Evolutionary conservation across 2,329 filamentous ascomycete genomes (phyloP).

Genomic region (Fusarium tuaranense): DNA sequence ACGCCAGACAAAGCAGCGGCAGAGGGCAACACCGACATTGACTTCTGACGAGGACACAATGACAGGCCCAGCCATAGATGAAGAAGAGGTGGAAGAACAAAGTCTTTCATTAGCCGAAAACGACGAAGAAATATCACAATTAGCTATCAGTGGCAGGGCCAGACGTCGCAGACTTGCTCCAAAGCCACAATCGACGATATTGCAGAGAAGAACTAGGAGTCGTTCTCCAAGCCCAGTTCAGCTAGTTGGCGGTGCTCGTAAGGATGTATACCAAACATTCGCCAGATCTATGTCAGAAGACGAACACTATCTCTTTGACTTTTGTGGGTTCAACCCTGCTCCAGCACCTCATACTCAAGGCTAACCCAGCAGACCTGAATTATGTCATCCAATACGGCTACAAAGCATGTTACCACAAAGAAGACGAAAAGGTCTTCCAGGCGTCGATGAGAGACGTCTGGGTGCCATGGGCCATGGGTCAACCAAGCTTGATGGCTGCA

Average conservation of each 20-base stretch:
- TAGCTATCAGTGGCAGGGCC: too few species aligned
- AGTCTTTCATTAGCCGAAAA: too few species aligned
- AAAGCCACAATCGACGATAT: neutral
- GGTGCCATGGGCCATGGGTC: conserved; percentile 28
- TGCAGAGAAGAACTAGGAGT: neutral
- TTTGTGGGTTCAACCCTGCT: neutral
- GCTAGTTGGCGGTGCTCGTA: conserved; percentile 3
- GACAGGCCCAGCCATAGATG: too few species aligned
- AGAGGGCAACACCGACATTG: neutral
- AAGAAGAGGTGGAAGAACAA: neutral
- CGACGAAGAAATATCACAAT: neutral
- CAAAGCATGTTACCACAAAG: conserved; percentile 8
- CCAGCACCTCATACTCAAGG: neutral
- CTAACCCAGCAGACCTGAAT: neutral
- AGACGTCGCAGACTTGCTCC: conserved; percentile 5
- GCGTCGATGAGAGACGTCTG: conserved; percentile 15
- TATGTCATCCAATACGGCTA: conserved; percentile 17
- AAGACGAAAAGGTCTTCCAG: neutral
- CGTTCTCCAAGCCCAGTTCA: conserved; percentile 2
- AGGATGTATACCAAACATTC: conserved; percentile 2
- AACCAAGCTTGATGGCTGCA: conserved; percentile 26
- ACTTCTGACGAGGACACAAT: neutral
- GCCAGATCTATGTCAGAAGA: conserved; percentile 16
- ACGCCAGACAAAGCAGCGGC: neutral
- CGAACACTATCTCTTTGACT: conserved; percentile 24